Base-by-base conservation (phyloP, 805 yeast genomes). In the Blastobotrys terrestris region DNA sequence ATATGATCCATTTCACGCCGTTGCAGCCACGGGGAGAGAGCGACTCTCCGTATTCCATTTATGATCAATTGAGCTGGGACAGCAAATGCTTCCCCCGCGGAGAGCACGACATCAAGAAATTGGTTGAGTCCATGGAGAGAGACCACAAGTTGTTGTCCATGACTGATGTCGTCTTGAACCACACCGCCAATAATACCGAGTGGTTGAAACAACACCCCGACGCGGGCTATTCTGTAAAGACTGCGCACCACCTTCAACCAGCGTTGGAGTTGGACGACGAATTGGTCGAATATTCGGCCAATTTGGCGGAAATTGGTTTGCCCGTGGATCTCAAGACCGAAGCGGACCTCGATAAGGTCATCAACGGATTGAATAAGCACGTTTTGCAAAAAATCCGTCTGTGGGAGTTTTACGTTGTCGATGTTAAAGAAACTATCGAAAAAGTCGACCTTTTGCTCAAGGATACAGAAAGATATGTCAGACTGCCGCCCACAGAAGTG, bases 1-100 rank as follows among this genome's bases (percentile, higher is more conserved):
- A 94, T 68, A 88, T 92, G 97, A 74, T 94, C 44, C 99, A 92
- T 72, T 92, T 92, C 67, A 91, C 97, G 3, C 99, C 99, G 0
- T 74, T 92, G 60, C 97, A 92, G 69, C 72, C 83, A 57, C 77
- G 98, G 52, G 99, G 99, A 35, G 85, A 77, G 56, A 87, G 96
- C 0, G 79, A 91, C 67, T 91, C 97, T 4, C 99, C 99, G 0
- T 92, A 91, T 65, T 87, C 97, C 2, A 88, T 92, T 51, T 84
- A 72, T 61, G 97, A 92, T 66, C 98, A 94, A 69, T 76, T 89
- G 55, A 67, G 63, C 21, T 91, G 85, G 69, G 98, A 92, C 64
- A 80, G 85, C 0, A 66, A 60, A 0, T 67, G 82, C 20, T 92
- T 94, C 65, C 71, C 74, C 31, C 65, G 74, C 49, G 76, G 77